phyloP scores from a whole-genome alignment of 768 basidiomycete genomes.

The Phlebiopsis flavidoalba region DNA sequence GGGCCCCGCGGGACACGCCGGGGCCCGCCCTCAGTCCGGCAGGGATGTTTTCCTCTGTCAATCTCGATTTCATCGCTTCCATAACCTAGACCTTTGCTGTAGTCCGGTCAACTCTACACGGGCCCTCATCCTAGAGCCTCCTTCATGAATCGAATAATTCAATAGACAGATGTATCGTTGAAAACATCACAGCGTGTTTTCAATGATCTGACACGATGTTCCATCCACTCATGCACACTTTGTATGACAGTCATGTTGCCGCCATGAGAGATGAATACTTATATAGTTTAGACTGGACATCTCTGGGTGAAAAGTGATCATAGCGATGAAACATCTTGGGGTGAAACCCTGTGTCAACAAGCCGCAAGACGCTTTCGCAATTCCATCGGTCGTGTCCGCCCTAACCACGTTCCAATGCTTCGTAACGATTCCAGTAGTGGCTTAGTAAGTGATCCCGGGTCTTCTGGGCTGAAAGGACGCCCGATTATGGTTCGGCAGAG shows the following conservation, averaged over 20 bases:
- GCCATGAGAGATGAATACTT: constrained; percentile 37
- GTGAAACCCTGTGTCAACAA: constrained; percentile 85
- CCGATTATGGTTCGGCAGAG: constrained; percentile 79
- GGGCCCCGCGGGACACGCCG: constrained; percentile 22
- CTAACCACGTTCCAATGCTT: constrained; percentile 92
- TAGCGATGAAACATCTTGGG: constrained; percentile 86
- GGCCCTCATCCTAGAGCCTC: constrained; percentile 79
- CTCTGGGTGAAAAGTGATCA: constrained; percentile 20
- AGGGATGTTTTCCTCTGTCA: constrained; percentile 48
- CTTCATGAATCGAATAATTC: background rate
- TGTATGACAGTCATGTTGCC: constrained; percentile 90
- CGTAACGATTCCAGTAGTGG: constrained; percentile 76
- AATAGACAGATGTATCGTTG: background rate
- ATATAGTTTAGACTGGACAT: background rate
- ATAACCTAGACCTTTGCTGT: constrained; percentile 73
- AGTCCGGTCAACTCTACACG: constrained; percentile 85
- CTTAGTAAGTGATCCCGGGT: constrained; percentile 79
- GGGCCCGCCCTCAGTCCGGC: constrained; percentile 31
- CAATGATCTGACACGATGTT: constrained; percentile 86
- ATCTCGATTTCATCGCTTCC: constrained; percentile 83
- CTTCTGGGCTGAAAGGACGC: constrained; percentile 76
- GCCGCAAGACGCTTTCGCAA: constrained; percentile 70
- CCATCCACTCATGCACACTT: constrained; percentile 91
- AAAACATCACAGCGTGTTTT: constrained; percentile 51
- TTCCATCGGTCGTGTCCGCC: constrained; percentile 79